Percentiles rank a stretch among this genome's conserved stretches.
Conservation (phyloP, 768 basidiomycete genomes). For the Leccinum boreale region DNA sequence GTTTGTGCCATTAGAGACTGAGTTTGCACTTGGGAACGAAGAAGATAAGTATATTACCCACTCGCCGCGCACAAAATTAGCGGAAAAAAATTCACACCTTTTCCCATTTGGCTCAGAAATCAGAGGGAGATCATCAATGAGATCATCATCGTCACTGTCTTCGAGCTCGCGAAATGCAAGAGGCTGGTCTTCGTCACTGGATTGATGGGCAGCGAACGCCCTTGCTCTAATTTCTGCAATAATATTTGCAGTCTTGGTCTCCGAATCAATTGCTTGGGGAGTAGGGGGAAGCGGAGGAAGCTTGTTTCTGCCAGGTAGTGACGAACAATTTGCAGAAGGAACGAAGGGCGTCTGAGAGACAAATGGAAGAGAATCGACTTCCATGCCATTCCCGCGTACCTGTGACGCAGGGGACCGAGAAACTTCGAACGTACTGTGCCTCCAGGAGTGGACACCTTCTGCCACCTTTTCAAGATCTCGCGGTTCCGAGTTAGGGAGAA, state of each 20-base stretch:
- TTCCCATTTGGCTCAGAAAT: neutral
- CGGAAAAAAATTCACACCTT: constrained; percentile 10
- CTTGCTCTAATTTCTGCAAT: constrained; percentile 66
- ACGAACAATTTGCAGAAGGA: constrained; percentile 16
- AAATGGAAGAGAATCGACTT: constrained; percentile 13
- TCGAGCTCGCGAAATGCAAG: constrained; percentile 43
- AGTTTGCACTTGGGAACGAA: constrained; percentile 20
- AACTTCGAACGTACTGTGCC: constrained; percentile 27
- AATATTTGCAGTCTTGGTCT: constrained; percentile 51
- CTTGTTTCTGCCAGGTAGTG: constrained; percentile 22
- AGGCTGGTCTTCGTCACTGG: constrained; percentile 42
- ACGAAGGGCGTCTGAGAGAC: constrained; percentile 12
- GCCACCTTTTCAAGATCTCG: constrained; percentile 31
- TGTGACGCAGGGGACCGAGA: constrained; percentile 3
- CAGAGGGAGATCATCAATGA: constrained; percentile 19
- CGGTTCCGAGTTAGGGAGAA: constrained; percentile 24
- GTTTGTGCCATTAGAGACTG: constrained; percentile 1
- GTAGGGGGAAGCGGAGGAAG: constrained; percentile 26
- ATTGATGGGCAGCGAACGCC: constrained; percentile 44
- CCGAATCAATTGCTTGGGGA: constrained; percentile 30
- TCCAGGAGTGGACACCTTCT: constrained; percentile 44
- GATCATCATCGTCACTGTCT: constrained; percentile 52
- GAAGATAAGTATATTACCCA: constrained; percentile 16
- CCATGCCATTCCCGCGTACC: constrained; percentile 13
- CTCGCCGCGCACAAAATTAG: neutral